phyloP scores from a whole-genome alignment of 805 yeast genomes.

The Ogataea nitratoaversa region DNA sequence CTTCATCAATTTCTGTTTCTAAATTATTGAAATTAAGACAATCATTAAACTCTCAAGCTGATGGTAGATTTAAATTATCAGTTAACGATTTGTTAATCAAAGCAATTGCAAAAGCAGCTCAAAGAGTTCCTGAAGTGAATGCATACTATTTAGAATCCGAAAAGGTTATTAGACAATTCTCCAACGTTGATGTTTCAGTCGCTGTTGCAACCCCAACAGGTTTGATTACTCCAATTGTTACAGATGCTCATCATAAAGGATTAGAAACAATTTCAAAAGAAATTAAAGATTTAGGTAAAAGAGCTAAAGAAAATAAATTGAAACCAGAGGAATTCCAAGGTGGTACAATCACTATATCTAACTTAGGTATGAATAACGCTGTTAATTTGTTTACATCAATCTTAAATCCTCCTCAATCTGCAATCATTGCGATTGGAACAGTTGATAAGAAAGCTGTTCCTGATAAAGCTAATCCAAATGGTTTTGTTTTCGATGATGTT shows the following conservation, averaged over 20 bases:
- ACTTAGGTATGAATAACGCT: conserved; percentile 98
- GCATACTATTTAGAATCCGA: conserved; percentile 88
- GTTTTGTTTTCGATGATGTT: conserved; percentile 87
- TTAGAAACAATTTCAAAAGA: conserved; percentile 74
- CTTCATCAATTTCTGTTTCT: conserved; percentile 79
- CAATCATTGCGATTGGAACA: conserved; percentile 93
- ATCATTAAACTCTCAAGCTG: conserved; percentile 78
- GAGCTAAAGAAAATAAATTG: conserved; percentile 92
- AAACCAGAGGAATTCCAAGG: conserved; percentile 98
- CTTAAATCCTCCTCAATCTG: conserved; percentile 95
- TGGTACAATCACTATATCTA: conserved; percentile 97
- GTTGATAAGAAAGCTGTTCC: conserved; percentile 89
- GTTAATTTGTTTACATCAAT: conserved; percentile 92
- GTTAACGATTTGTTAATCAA: conserved; percentile 92
- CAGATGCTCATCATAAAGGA: conserved; percentile 84
- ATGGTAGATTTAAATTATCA: conserved; percentile 85
- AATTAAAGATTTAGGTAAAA: conserved; percentile 89
- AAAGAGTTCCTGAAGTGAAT: conserved; percentile 90
- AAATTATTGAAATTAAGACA: conserved; percentile 90
- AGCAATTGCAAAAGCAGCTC: conserved; percentile 87
- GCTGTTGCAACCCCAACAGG: conserved; percentile 99
- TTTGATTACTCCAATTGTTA: conserved; percentile 91
- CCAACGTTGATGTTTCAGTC: conserved; percentile 91
- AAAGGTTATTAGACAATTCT: conserved; percentile 88
- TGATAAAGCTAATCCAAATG: conserved; percentile 85